Base-by-base conservation (phyloP, 1,284 basidiomycete species). In the Ceratobasidium sp. region DNA sequence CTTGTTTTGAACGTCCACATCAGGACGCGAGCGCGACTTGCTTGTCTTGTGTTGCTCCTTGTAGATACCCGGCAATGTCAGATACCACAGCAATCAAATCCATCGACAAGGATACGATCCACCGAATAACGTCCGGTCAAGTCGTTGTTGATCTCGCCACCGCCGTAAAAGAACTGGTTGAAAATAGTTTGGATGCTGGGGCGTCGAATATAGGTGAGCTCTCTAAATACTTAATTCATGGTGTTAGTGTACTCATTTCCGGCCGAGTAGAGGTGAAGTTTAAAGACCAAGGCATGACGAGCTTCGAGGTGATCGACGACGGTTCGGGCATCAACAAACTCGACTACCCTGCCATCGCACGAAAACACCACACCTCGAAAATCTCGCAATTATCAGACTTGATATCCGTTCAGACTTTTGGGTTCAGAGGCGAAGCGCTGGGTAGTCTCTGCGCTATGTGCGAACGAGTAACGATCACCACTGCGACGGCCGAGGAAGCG, bases 311-410 rank as follows among this genome's bases (percentile, higher is more conserved):
- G 40, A 85, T 94, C 73, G 98, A 99, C 86, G 98, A 99, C 85
- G 98, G 97, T 0, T 90, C 87, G 70, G 97, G 97, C 0, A 96
- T 99, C 79, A 86, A 90, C 0, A 88, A 93, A 76, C 86, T 89
- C 12, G 94, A 99, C 85, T 94, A 96, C 84, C 89, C 92, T 9
- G 89, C 87, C 71, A 89, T 98, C 95, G 97, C 91, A 1, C 87
- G 97, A 78, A 98, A 98, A 84, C 95, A 99, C 82, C 92, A 97
- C 84, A 99, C 97, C 0, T 98, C 97, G 18, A 99, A 99, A 84
- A 88, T 99, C 0, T 86, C 91, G 0, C 90, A 91, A 1, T 95
- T 95, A 82, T 87, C 90, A 2, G 95, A 96, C 82, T 89, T 99
- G 0, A 87, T 91, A 0, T 86, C 89, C 0, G 91, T 99, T 4